Evolutionary conservation across 2,329 filamentous ascomycete genomes (phyloP).

Genomic region (Diaporthe destruens): DNA sequence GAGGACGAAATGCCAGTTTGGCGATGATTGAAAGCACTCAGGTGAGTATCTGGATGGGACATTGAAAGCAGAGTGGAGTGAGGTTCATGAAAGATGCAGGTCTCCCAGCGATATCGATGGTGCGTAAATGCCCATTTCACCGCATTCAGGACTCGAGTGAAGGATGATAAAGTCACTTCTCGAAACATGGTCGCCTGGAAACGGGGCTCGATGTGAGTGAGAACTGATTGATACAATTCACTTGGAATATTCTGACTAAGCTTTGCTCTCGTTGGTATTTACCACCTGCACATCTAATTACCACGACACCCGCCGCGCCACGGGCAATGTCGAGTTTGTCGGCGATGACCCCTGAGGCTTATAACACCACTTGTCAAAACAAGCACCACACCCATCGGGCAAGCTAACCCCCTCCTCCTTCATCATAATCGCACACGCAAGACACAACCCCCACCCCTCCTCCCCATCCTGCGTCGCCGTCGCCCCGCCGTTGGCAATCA

Average conservation of each 20-base stretch:
- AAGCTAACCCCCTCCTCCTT: constrained; percentile 18
- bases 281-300: too few relatives aligned
- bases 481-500: constrained; percentile 24
- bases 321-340: background rate
- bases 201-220: too few relatives aligned
- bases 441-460: constrained; percentile 19
- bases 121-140: background rate
- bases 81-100: too few relatives aligned
- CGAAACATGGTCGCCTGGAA: too few relatives aligned
- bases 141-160: background rate
- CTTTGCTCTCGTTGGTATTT: background rate
- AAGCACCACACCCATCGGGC: constrained; percentile 29
- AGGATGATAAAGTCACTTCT: too few relatives aligned
- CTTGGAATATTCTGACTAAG: background rate
- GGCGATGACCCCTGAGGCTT: background rate
- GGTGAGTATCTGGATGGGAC: too few relatives aligned
- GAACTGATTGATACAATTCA: background rate
- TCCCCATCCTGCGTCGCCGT: constrained; percentile 26
- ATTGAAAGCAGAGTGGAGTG: too few relatives aligned
- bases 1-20: too few relatives aligned
- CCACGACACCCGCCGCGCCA: too few relatives aligned
- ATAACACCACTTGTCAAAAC: constrained; percentile 31
- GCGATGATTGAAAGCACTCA: too few relatives aligned
- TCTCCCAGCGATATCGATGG: too few relatives aligned
- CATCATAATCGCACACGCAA: constrained; percentile 32